These are phyloP conservation scores for Cordyceps cicadae DNA, from an alignment of 2,329 filamentous ascomycete genomes.

Conservation along the genomic window DNA sequence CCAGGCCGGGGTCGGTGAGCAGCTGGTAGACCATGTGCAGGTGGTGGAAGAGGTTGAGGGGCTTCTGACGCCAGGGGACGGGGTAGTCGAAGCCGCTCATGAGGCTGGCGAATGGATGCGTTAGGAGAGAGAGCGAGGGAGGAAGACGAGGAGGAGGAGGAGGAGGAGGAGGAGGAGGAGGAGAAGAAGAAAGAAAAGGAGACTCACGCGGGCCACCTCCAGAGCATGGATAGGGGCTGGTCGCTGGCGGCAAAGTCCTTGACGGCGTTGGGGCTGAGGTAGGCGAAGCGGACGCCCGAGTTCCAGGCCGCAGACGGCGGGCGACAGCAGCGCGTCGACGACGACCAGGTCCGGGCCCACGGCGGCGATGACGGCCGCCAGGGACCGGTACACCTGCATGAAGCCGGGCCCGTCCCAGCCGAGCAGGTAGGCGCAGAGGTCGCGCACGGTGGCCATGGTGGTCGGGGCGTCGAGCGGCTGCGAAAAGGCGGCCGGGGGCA, in stretches of 20 bases:
- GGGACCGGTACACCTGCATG: conserved; percentile 29
- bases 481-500: conserved; percentile 10
- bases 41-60: conserved; percentile 32
- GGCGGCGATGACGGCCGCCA: conserved; percentile 27
- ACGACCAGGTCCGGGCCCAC: conserved; percentile 33
- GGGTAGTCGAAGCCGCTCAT: conserved; percentile 38
- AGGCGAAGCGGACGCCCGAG: conserved; percentile 23
- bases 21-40: conserved; percentile 20
- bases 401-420: conserved; percentile 27
- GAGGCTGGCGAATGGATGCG: conserved; percentile 23
- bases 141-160: too few species aligned
- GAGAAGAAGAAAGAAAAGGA: too few species aligned
- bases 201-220: conserved; percentile 32
- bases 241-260: conserved; percentile 30
- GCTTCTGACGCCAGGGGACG: conserved; percentile 34
- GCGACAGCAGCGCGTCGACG: conserved; percentile 35
- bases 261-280: conserved; percentile 37
- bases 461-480: conserved; percentile 14
- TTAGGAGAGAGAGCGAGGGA: background rate
- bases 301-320: conserved; percentile 34
- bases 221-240: conserved; percentile 30
- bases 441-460: conserved; percentile 24
- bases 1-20: conserved; percentile 13
- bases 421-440: conserved; percentile 20
- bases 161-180: too few species aligned